Evolutionary conservation across 176 grass and related monocot genomes (phyloP).

Genomic region (Tillandsia fasciculata): DNA sequence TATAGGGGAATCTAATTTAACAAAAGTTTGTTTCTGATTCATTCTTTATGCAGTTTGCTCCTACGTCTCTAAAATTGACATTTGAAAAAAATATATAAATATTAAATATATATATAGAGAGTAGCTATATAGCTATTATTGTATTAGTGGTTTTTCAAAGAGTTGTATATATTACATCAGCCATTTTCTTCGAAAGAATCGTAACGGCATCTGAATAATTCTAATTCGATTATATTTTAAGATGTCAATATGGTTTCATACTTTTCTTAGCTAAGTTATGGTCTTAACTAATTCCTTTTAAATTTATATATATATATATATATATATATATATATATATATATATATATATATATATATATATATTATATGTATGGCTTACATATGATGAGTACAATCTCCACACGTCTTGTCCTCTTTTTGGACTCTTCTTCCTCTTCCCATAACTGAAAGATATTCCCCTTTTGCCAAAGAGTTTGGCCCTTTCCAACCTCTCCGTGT

Average conservation of each 20-base stretch:
- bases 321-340: too few species aligned
- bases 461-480: constrained; percentile 2
- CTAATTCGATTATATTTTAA: background rate
- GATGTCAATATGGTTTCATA: background rate
- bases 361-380: background rate
- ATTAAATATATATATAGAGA: too few species aligned
- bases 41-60: too few species aligned
- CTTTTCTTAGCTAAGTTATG: background rate
- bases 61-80: too few species aligned
- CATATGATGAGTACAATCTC: background rate
- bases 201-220: too few species aligned
- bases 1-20: too few species aligned
- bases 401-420: background rate
- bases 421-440: background rate
- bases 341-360: background rate
- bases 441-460: constrained; percentile 5
- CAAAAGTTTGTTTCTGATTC: too few species aligned
- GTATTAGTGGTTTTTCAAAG: too few species aligned
- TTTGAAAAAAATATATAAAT: too few species aligned
- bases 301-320: background rate
- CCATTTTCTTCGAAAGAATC: too few species aligned
- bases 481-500: background rate
- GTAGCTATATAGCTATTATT: too few species aligned
- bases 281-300: background rate
- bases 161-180: too few species aligned